Evolutionary conservation across 225 moss, liverwort and hornwort genomes (phyloP).

Genomic region (Pleurozium schreberi): DNA sequence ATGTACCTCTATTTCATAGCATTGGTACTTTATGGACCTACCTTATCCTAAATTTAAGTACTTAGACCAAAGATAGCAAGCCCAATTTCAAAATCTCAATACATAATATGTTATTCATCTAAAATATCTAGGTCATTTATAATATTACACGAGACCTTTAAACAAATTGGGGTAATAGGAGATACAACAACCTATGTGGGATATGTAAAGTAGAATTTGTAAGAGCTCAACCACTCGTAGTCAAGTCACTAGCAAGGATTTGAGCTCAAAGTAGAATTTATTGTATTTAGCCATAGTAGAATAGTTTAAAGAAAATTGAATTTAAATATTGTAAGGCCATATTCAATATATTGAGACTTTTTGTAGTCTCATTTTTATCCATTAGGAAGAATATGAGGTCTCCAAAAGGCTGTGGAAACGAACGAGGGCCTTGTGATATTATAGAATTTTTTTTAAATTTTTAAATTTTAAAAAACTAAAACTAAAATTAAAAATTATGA

Average conservation of each 20-base stretch:
- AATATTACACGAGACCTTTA: neutral
- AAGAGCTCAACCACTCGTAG: rapidly evolving
- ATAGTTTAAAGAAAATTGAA: too few relatives aligned
- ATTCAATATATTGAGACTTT: too few relatives aligned
- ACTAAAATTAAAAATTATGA: too few relatives aligned
- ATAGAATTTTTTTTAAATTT: too few relatives aligned
- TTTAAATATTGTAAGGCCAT: too few relatives aligned
- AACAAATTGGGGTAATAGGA: rapidly evolving
- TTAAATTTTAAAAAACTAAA: too few relatives aligned
- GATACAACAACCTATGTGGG: neutral
- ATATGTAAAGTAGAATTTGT: neutral
- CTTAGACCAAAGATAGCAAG: neutral
- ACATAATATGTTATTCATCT: neutral
- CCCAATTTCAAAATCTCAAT: neutral
- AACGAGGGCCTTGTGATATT: too few relatives aligned
- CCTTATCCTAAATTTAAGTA: too few relatives aligned
- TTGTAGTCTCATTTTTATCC: too few relatives aligned
- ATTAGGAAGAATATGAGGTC: too few relatives aligned
- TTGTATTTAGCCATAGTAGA: neutral
- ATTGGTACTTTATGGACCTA: rapidly evolving
- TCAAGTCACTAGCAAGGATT: neutral
- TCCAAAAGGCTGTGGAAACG: too few relatives aligned
- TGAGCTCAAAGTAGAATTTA: neutral
- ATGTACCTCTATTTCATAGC: rapidly evolving
- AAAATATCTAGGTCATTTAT: neutral